Percentiles rank a stretch among this genome's conserved stretches.
phyloP scores from a whole-genome alignment of 495 filamentous ascomycete genomes.

The Tuber brumale region DNA sequence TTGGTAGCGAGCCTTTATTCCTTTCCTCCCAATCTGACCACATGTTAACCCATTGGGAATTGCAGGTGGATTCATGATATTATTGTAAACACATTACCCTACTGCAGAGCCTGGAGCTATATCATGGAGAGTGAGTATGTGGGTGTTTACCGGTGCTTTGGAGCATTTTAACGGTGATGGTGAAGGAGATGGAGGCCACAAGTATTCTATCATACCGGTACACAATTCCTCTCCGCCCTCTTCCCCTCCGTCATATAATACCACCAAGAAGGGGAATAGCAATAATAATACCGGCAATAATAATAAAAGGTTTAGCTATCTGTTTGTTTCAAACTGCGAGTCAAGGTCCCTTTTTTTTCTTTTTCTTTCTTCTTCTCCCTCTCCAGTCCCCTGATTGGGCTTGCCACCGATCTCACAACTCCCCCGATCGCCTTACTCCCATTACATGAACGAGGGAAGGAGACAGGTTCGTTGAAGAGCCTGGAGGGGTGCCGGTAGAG shows the following conservation, averaged over 20 bases:
- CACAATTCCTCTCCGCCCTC: not conserved
- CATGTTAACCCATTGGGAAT: not conserved
- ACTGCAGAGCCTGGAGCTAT: not conserved
- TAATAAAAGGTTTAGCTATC: not conserved
- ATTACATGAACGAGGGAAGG: not conserved
- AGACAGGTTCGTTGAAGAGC: not conserved
- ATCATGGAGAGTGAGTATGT: not conserved
- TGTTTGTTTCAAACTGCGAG: not conserved
- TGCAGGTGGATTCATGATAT: not conserved
- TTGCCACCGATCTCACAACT: not conserved
- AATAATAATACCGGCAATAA: not conserved
- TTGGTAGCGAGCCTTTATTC: not conserved
- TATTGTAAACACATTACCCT: not conserved
- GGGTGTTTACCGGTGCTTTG: not conserved
- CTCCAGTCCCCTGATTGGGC: slow-evolving; percentile 15
- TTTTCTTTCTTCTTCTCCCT: slow-evolving; percentile 2
- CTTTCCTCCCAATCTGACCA: not conserved
- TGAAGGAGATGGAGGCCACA: not conserved
- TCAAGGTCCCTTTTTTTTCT: slow-evolving; percentile 1
- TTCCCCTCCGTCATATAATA: not conserved
- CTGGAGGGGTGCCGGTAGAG: not conserved
- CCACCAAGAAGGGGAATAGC: not conserved
- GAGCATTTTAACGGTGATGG: not conserved
- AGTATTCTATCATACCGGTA: not conserved
- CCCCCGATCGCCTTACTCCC: not conserved